Conservation (phyloP, 2,329 filamentous ascomycete genomes). For the Cytospora paraplurivora region DNA sequence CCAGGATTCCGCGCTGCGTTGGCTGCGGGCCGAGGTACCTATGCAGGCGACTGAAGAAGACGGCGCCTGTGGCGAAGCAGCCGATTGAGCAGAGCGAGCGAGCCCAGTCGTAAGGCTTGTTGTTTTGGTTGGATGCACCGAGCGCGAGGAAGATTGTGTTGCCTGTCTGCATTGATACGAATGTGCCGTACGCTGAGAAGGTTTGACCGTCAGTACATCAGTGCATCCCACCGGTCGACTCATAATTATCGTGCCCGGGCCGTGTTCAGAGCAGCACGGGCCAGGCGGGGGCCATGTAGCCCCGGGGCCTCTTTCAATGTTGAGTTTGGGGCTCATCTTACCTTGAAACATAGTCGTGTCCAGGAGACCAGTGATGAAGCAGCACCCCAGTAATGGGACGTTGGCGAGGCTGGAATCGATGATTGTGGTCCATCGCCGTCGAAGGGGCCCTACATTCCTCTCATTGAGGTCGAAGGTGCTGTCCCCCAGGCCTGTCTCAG, state of each 20-base stretch:
- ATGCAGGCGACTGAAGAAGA: conserved; percentile 43
- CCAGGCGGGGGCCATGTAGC: neutral
- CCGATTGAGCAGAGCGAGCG: conserved; percentile 47
- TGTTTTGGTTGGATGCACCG: conserved; percentile 44
- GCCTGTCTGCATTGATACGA: conserved; percentile 46
- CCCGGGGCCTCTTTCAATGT: neutral
- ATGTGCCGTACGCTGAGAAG: conserved; percentile 43
- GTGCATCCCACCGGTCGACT: too few species aligned
- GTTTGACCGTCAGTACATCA: neutral
- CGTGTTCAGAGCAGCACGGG: neutral
- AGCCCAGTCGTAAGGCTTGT: conserved; percentile 45
- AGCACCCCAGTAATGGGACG: conserved; percentile 28
- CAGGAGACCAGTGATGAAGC: conserved; percentile 30
- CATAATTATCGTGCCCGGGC: neutral
- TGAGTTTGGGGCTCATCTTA: conserved; percentile 14
- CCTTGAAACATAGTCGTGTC: conserved; percentile 32
- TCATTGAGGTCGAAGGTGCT: neutral
- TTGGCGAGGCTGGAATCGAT: conserved; percentile 26
- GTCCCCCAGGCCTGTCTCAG: neutral
- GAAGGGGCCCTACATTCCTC: neutral
- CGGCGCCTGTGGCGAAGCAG: conserved; percentile 45
- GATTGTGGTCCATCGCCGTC: neutral
- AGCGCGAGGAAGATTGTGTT: conserved; percentile 48
- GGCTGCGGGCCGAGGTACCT: conserved; percentile 16
- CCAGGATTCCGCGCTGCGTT: conserved; percentile 20